Conservation (phyloP, 73 alveolate species). For the Paramecium bursaria region DNA sequence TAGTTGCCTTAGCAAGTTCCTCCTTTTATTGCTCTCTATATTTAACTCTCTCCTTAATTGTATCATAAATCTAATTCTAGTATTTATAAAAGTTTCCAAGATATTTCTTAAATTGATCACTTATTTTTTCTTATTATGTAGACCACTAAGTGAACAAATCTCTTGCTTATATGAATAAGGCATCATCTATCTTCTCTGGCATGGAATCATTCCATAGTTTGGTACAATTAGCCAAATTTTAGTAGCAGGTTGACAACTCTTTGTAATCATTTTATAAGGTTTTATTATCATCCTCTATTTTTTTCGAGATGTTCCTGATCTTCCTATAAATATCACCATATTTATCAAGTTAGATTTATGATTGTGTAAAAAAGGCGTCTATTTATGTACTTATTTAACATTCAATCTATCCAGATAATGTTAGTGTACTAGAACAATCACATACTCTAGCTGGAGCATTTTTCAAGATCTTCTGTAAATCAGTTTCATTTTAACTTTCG, state of each 20-base stretch:
- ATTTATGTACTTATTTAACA: conserved; percentile 36
- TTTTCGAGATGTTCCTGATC: conserved; percentile 24
- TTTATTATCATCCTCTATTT: not conserved
- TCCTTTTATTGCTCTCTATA: conserved; percentile 3
- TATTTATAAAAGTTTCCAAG: conserved; percentile 7
- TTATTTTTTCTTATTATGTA: conserved; percentile 30
- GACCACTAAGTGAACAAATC: not conserved
- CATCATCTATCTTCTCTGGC: conserved; percentile 40
- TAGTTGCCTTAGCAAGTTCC: not conserved
- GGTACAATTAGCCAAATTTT: not conserved
- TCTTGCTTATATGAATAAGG: not conserved
- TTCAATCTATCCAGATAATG: conserved; percentile 32
- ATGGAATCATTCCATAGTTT: not conserved
- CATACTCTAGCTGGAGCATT: not conserved
- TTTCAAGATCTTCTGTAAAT: not conserved
- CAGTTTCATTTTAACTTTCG: conserved; percentile 32
- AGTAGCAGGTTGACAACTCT: not conserved
- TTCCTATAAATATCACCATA: conserved; percentile 8
- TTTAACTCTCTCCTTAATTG: conserved; percentile 4
- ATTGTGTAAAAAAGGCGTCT: not conserved
- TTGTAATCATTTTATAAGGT: conserved; percentile 16
- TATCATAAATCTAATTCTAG: not conserved
- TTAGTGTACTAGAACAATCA: not conserved
- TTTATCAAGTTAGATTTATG: not conserved
- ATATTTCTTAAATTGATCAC: not conserved